Percentiles rank a stretch among this genome's conserved stretches.
Conservation (phyloP, 306 rosid genomes). For the Adenanthera pavonina region DNA sequence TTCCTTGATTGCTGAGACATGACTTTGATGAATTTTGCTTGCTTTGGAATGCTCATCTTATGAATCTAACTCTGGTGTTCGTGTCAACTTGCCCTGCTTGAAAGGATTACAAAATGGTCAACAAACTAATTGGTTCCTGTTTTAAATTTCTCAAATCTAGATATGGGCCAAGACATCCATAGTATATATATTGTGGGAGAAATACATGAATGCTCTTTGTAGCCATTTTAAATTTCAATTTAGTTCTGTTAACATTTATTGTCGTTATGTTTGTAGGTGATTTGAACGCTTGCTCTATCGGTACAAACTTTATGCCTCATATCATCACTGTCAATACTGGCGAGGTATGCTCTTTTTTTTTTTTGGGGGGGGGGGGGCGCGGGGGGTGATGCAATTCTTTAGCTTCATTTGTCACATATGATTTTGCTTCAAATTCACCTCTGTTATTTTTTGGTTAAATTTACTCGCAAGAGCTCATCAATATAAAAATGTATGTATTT, state of each 20-base stretch:
- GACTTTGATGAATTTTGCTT: not conserved
- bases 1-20: not conserved
- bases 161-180: not conserved
- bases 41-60: not conserved
- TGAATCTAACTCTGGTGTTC: not conserved
- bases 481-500: not conserved
- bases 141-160: not conserved
- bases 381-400: not conserved
- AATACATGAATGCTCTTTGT: not conserved
- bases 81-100: not conserved
- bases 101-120: not conserved
- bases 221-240: slow-evolving; percentile 11
- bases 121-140: not conserved
- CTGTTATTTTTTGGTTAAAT: not conserved
- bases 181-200: not conserved
- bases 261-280: slow-evolving; percentile 57
- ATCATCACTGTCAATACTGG: slow-evolving; percentile 76
- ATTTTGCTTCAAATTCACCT: not conserved
- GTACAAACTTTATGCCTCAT: slow-evolving; percentile 80
- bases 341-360: slow-evolving; percentile 62
- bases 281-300: slow-evolving; percentile 54
- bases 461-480: not conserved
- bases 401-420: slow-evolving; percentile 17
- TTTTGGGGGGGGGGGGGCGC: not conserved
- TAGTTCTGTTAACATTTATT: slow-evolving; percentile 28